Conservation (phyloP, 768 basidiomycete genomes). For the Phaffia australis region DNA sequence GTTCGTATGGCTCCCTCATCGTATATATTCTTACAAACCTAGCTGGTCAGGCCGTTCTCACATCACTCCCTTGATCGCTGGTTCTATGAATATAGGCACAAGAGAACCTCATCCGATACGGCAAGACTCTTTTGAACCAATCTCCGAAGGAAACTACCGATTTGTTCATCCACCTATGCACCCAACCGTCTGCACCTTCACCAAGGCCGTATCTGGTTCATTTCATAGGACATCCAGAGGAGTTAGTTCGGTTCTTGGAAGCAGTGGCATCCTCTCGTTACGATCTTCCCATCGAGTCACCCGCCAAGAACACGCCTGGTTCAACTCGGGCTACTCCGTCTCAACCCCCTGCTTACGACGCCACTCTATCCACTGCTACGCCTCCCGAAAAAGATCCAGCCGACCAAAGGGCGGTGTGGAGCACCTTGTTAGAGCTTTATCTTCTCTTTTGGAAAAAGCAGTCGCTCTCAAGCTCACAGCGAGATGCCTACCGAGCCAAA, state of each 20-base stretch:
- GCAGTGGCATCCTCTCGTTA: constrained; percentile 68
- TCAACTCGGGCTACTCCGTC: constrained; percentile 7
- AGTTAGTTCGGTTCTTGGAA: constrained; percentile 81
- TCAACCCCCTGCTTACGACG: constrained; percentile 16
- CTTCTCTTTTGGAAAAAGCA: constrained; percentile 38
- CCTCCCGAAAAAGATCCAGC: constrained; percentile 42
- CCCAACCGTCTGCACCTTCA: constrained; percentile 52
- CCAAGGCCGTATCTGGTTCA: constrained; percentile 84
- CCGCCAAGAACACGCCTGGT: constrained; percentile 19
- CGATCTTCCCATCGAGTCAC: constrained; percentile 51
- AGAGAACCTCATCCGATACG: constrained; percentile 74
- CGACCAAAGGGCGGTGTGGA: constrained; percentile 84
- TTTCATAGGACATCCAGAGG: constrained; percentile 75
- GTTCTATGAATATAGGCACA: constrained; percentile 48
- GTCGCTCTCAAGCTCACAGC: constrained; percentile 33
- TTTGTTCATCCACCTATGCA: constrained; percentile 83
- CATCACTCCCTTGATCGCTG: neutral
- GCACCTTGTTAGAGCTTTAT: constrained; percentile 88
- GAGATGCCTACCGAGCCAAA: constrained; percentile 46
- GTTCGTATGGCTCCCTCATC: constrained; percentile 44
- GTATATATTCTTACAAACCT: neutral
- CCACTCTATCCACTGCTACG: neutral
- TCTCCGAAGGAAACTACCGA: constrained; percentile 82
- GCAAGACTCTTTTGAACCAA: constrained; percentile 67
- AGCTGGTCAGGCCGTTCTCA: neutral